Base-by-base conservation (phyloP, 371 early-diverging fungal genomes). In the Syncephalastrum racemosum region DNA sequence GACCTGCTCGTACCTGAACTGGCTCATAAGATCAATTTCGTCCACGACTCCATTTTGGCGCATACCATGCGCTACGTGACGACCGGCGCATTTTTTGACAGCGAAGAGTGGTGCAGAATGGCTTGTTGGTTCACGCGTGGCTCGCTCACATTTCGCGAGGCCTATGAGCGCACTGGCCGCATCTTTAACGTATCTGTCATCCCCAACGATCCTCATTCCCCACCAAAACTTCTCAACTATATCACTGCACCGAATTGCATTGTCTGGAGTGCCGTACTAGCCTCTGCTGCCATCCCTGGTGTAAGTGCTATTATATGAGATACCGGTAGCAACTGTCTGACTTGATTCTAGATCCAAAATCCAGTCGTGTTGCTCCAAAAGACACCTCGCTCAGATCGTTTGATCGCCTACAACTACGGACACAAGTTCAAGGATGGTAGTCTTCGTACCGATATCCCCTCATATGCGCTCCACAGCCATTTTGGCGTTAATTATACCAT, bases 401-500 rank as follows among this genome's bases (percentile, higher is more conserved):
- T 94, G 4, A 77, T 82, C 23, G 90, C 96, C 10, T 96, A 86
- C 60, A 89, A 85, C 25, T 80, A 81, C 45, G 95, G 94, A 0
- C 83, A 82, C 39, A 77, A 76, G 24, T 96, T 91, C 86, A 86
- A 92, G 48, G 96, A 95, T 70, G 98, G 98, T 1, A 87, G 88
- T 44, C 74, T 97, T 45, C 81, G 88, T 20, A 87, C 86, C 18
- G 98, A 97, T 65, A 90, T 97, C 15, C 92, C 92, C 5, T 74
- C 82, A n/a, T 73, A 79, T 46, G 81, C 87, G 10, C 66, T 95
- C 56, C 80, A 89, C 36, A 86, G 88, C 41, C 80, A 84, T 55
- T 92, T 93, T 58, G 89, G 92, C 62, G 92, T 96, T 58, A 92
- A 89, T 50, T 92, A 89, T 69, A 91, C 91, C 4, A 84, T 96